Evolutionary conservation across 345 rosid species (phyloP).

Genomic region (Brassica carinata): DNA sequence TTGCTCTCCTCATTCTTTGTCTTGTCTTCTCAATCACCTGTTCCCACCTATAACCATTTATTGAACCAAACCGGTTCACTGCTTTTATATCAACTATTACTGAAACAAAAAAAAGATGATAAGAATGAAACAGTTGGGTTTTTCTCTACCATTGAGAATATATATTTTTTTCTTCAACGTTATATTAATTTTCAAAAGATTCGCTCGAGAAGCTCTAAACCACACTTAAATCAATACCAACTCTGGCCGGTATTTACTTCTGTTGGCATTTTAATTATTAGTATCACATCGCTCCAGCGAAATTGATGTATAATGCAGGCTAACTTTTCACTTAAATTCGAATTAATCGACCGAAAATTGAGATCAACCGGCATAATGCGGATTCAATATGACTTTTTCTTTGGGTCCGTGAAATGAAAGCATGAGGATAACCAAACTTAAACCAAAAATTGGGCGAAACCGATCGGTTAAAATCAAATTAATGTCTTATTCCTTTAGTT

Average conservation of each 20-base stretch:
- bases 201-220: conserved; percentile 7
- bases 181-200: not conserved
- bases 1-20: conserved; percentile 12
- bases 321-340: not conserved
- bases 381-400: not conserved
- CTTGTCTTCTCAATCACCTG: conserved; percentile 19
- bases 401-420: not conserved
- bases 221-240: not conserved
- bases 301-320: not conserved
- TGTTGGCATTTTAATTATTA: not conserved
- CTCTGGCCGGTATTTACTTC: not conserved
- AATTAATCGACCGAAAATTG: conserved; percentile 1
- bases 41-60: conserved; percentile 15
- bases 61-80: conserved; percentile 21
- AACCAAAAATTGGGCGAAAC: not conserved
- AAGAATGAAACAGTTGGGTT: not conserved
- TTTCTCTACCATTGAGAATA: not conserved
- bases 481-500: not conserved
- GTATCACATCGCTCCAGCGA: conserved; percentile 8
- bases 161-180: not conserved
- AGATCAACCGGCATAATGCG: not conserved
- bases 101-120: not conserved
- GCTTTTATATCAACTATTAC: not conserved
- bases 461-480: conserved; percentile 1
- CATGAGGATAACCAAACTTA: not conserved